Evolutionary conservation across 176 grass and related monocot species (phyloP), one percentile per base, ranked within the genome.

Genomic region (Hyparrhenia diplandra): DNA sequence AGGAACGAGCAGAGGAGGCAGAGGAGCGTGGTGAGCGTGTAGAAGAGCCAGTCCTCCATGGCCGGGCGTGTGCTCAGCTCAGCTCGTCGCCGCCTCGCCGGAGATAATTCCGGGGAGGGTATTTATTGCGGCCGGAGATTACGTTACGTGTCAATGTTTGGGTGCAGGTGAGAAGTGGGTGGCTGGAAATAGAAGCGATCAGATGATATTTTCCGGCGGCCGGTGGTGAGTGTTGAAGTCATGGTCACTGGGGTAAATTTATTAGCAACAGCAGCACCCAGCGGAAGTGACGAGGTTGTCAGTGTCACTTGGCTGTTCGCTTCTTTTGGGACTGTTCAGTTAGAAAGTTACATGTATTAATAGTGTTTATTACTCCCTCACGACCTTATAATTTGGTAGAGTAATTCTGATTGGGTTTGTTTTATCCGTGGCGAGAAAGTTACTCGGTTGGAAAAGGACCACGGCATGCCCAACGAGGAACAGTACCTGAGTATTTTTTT

Each of bases 41-140:
- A 87, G 86, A 91, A 90, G 70, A 91, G 79, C 87, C 91, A 90
- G 69, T 93, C 91, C 71, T 93, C 91, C 91, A 93, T 90, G 73
- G 73, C 68, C 36, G 14, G 16, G 13, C 24, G 25, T 43, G 40
- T 35, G 58, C 20, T 40, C 4, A 17, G n/a, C 3, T 23, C 52
- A 23, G n/a, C 55, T 59, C 55, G n/a, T 12, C 23, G 55, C 54
- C 21, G 9, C 9, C 52, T 57, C 52, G 63, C 39, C 40, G 51
- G 54, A 34, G 77, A 66, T 66, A 2, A 65, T 60, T 37, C 10
- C n/a, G 4, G 24, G 3, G 18, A 67, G 21, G 30, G 13, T 73
- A 47, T 69, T 84, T 84, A 76, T 84, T 25, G 76, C 51, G 39
- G 65, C 28, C 55, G 42, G 60, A 55, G 42, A 77, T 40, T n/a